Evolutionary conservation across 371 early-diverging fungal genomes (phyloP), one percentile per base, ranked within the genome.

Genomic region (Dichotomocladium elegans): DNA sequence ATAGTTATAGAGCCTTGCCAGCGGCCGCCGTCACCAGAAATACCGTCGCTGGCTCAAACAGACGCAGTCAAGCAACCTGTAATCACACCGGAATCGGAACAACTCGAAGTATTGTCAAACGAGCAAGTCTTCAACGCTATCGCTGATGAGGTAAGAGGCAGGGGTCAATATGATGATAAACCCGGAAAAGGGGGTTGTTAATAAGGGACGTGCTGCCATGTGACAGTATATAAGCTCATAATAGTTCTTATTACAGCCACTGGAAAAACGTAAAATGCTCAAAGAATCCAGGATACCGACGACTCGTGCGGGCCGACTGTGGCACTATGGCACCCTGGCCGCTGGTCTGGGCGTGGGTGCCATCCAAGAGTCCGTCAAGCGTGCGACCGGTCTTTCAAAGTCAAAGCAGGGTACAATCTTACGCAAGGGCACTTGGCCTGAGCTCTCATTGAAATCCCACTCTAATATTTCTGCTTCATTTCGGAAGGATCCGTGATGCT

Each of bases 281-380:
- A 81, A 79, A 40, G 82, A 73, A 42, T 79, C 87, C 0, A 61
- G 75, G 26, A 83, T 89, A 61, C 89, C 89, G 6, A 80, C 85
- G 2, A 76, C 86, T 7, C 75, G 86, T 6, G 63, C 79, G 10
- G 64, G 85, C 26, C 71, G 89, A 31, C 57, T 89, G 10, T 80
- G 80, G 65, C 87, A 87, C 26, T 89, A 87, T 48, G 86, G 87
- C 30, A 72, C 85, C 60, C 58, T 93, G 15, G 91, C 87, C 0
- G 85, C 86, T 0, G 82, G 89, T 0, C 59, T 93, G 52, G 91
- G 90, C 0, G 58, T 87, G 4, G 93, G 93, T 10, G 88, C 90
- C 0, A 57, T 87, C 17, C 70, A 81, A 43, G 92, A 93, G 47
- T 79, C 90, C 0, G 58, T 91, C n/a, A 78, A 79, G 34, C 65